These are phyloP conservation scores for Penicillium sp. DNA, from an alignment of 2,329 filamentous ascomycete species.

Conservation along the genomic window DNA sequence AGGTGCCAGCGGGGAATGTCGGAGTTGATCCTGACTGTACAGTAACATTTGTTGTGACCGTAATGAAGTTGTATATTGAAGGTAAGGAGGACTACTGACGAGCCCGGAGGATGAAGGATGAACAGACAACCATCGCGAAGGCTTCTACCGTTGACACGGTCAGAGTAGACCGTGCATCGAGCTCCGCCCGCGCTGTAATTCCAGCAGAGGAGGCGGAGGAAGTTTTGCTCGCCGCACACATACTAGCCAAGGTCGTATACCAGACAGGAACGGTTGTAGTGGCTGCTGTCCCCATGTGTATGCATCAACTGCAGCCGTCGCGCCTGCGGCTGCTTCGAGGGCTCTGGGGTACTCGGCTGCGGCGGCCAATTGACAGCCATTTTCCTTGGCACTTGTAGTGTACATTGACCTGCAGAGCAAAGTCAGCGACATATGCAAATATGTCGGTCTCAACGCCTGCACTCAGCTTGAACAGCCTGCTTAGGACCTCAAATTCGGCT, in stretches of 20 bases:
- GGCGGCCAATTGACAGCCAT: not conserved
- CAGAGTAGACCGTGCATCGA: no score
- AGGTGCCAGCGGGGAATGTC: conserved; percentile 44
- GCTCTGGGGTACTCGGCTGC: not conserved
- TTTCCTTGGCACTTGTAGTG: not conserved
- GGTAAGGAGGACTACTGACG: conserved; percentile 54
- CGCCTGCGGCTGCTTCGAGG: not conserved
- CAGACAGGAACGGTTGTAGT: conserved; percentile 54
- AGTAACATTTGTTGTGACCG: conserved; percentile 45
- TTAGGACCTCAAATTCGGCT: not conserved
- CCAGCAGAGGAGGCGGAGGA: no score
- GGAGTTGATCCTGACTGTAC: conserved; percentile 42
- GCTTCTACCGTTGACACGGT: no score
- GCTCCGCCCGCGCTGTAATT: no score
- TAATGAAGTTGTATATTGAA: conserved; percentile 48
- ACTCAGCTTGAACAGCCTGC: not conserved
- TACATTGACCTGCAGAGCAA: not conserved
- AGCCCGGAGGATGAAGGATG: conserved; percentile 36
- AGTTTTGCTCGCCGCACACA: conserved; percentile 40
- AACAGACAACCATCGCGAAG: no score
- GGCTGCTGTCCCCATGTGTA: conserved; percentile 48
- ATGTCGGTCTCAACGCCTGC: not conserved
- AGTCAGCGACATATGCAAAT: not conserved
- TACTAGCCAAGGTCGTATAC: conserved; percentile 53
- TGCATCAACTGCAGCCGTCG: conserved; percentile 27